A percentile compares a stretch with the other conserved stretches of the same genome.
phyloP scores from a whole-genome alignment of 257 asterid species.

The Forsythia suspensa region DNA sequence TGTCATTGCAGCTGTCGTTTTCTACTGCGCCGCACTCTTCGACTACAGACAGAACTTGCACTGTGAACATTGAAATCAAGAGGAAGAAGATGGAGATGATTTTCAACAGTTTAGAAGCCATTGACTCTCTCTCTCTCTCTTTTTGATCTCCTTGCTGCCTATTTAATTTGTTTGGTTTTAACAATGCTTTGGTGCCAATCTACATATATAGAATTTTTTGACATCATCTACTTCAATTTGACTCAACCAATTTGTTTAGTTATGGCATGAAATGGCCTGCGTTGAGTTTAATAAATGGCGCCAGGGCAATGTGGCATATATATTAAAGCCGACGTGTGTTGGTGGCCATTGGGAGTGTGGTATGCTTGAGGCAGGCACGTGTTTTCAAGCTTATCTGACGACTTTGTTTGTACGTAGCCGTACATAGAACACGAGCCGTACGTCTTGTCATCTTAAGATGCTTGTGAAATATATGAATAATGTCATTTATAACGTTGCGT shows the following conservation, averaged over 20 bases:
- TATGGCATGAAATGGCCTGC: too few relatives aligned
- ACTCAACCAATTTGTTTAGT: not conserved
- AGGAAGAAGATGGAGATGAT: conserved; percentile 10
- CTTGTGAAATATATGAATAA: too few relatives aligned
- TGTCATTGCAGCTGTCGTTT: conserved; percentile 11
- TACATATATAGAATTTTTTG: not conserved
- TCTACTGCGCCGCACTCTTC: conserved; percentile 21
- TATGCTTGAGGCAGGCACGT: not conserved
- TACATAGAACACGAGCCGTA: not conserved
- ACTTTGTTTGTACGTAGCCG: not conserved
- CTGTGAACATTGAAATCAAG: not conserved
- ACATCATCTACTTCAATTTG: not conserved
- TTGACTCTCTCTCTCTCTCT: not conserved
- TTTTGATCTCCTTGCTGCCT: not conserved
- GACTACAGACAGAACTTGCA: conserved; percentile 9
- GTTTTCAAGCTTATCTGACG: not conserved
- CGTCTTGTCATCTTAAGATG: too few relatives aligned
- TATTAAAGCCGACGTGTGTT: not conserved
- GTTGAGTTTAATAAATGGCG: not conserved
- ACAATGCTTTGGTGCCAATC: not conserved
- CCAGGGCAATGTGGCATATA: too few relatives aligned
- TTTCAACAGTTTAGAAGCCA: not conserved
- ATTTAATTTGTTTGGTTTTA: not conserved
- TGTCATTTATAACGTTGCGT: too few relatives aligned
- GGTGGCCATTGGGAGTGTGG: not conserved